phyloP scores from a whole-genome alignment of 1,139 yeast genomes.

The Spencermartinsiella ligniputridi region DNA sequence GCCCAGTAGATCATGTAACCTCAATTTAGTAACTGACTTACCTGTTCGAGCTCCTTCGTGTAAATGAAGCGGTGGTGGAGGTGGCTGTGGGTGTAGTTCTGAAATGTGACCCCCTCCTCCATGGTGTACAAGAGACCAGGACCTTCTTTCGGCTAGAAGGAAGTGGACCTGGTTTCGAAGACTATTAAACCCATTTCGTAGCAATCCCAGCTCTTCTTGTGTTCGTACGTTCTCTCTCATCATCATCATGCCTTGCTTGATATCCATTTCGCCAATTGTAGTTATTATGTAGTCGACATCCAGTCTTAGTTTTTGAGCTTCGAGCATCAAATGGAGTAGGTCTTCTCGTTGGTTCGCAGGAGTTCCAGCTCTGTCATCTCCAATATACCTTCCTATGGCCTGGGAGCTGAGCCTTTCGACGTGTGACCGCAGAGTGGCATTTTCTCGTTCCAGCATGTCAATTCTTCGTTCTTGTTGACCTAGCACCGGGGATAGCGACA shows the following conservation, averaged over 20 bases:
- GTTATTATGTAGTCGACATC: conserved; percentile 33
- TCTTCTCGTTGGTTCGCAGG: conserved; percentile 25
- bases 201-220: conserved; percentile 32
- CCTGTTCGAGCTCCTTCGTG: background rate
- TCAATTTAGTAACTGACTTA: too few species aligned
- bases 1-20: too few species aligned
- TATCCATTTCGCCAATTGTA: conserved; percentile 33
- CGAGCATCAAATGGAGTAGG: conserved; percentile 32
- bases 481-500: conserved; percentile 34
- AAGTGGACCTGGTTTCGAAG: conserved; percentile 36
- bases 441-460: conserved; percentile 35
- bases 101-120: background rate
- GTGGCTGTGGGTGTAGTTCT: background rate
- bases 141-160: conserved; percentile 29
- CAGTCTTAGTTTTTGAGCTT: conserved; percentile 34
- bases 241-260: conserved; percentile 33
- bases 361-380: conserved; percentile 4
- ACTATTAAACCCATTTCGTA: conserved; percentile 33
- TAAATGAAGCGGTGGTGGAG: background rate
- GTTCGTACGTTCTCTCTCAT: conserved; percentile 35
- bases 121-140: conserved; percentile 1
- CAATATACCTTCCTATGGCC: conserved; percentile 1
- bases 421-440: conserved; percentile 33
- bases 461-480: conserved; percentile 33
- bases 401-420: conserved; percentile 21